Evolutionary conservation across 129 eudicot genomes (phyloP).

Genomic region (Pulicaria dysenterica): DNA sequence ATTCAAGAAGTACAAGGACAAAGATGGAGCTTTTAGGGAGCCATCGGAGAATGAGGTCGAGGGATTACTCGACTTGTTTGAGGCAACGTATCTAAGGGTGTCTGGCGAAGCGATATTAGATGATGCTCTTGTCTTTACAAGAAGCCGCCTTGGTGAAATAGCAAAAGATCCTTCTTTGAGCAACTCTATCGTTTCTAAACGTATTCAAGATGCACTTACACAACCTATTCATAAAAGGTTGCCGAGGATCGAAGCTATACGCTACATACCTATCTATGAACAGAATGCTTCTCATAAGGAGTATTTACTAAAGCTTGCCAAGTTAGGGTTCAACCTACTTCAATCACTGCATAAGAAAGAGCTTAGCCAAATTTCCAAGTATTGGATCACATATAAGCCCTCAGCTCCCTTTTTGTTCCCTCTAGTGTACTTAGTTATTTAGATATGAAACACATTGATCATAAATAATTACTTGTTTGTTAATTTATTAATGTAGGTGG

Average conservation of each 20-base stretch:
- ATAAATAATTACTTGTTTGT: too few relatives aligned
- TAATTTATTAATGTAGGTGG: slow-evolving; percentile 34
- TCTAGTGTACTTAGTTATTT: too few relatives aligned
- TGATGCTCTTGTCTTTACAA: slow-evolving; percentile 32
- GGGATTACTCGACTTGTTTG: slow-evolving; percentile 45
- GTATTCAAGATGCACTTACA: slow-evolving; percentile 26
- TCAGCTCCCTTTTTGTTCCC: not conserved
- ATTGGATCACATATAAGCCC: not conserved
- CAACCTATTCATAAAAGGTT: slow-evolving; percentile 31
- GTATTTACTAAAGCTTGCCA: slow-evolving; percentile 36
- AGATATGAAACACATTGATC: too few relatives aligned
- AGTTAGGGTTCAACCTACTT: slow-evolving; percentile 41
- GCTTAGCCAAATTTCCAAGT: slow-evolving; percentile 34
- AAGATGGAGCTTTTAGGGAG: slow-evolving; percentile 25
- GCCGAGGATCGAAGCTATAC: slow-evolving; percentile 34
- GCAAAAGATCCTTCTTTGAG: not conserved
- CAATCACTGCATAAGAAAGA: slow-evolving; percentile 42
- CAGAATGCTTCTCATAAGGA: slow-evolving; percentile 25
- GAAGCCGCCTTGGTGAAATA: not conserved
- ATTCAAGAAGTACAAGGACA: slow-evolving; percentile 27
- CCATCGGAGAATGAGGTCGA: slow-evolving; percentile 10
- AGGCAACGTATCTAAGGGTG: slow-evolving; percentile 42
- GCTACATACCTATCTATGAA: slow-evolving; percentile 42
- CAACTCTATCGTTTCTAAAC: not conserved
- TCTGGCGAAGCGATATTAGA: slow-evolving; percentile 43